Evolutionary conservation across 805 yeast species (phyloP).

Genomic region (Candida argentea): DNA sequence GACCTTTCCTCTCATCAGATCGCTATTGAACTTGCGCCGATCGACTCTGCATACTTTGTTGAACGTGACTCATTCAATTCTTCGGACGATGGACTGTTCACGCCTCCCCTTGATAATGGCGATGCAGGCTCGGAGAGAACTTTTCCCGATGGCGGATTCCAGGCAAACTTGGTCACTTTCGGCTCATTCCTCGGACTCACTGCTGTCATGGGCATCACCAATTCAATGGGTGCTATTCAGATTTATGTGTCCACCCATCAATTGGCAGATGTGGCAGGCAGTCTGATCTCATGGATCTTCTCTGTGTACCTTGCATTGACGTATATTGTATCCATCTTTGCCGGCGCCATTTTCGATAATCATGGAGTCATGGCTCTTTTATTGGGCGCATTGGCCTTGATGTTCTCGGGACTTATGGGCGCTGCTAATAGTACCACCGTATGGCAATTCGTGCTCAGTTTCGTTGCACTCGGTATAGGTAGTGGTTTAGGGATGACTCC

Average conservation of each 20-base stretch:
- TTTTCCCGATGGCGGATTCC: slow-evolving; percentile 15
- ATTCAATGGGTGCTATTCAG: slow-evolving; percentile 31
- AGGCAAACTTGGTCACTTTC: slow-evolving; percentile 13
- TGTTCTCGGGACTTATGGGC: slow-evolving; percentile 12
- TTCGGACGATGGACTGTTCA: too few relatives aligned
- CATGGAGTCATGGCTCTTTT: slow-evolving; percentile 10
- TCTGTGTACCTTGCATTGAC: slow-evolving; percentile 25
- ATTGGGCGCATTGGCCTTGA: slow-evolving; percentile 7
- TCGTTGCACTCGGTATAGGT: slow-evolving; percentile 10
- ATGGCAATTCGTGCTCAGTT: slow-evolving; percentile 13
- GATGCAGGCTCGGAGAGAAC: background rate
- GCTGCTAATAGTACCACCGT: slow-evolving; percentile 9
- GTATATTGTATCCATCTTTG: slow-evolving; percentile 14
- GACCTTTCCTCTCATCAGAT: too few relatives aligned
- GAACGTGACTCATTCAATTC: too few relatives aligned
- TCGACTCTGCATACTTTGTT: too few relatives aligned
- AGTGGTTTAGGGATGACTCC: slow-evolving; percentile 15
- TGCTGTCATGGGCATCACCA: slow-evolving; percentile 19
- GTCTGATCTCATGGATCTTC: slow-evolving; percentile 31
- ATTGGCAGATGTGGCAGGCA: slow-evolving; percentile 15
- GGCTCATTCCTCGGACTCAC: slow-evolving; percentile 39
- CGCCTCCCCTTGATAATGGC: background rate
- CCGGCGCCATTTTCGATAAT: slow-evolving; percentile 14
- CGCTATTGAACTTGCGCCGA: too few relatives aligned
- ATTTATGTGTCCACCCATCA: slow-evolving; percentile 29